These are phyloP conservation scores for Suillus subalutaceus DNA, from an alignment of 768 basidiomycete genomes.

Conservation along the genomic window DNA sequence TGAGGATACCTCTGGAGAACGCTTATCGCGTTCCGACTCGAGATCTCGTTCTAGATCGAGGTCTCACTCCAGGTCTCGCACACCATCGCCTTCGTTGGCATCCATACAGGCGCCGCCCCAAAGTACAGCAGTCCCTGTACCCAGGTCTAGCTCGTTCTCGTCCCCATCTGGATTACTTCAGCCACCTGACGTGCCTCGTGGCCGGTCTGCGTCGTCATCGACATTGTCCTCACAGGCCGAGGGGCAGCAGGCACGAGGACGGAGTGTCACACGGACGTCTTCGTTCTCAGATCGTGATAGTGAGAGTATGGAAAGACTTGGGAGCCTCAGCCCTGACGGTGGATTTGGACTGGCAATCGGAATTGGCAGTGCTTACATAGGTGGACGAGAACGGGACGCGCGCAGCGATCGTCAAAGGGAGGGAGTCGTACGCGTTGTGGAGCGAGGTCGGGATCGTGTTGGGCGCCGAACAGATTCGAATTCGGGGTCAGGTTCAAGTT, in stretches of 20 bases:
- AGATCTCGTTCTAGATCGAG: constrained; percentile 34
- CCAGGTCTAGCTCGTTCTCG: constrained; percentile 19
- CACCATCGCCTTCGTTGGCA: constrained; percentile 43
- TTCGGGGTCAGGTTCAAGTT: constrained; percentile 40
- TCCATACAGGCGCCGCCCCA: constrained; percentile 19
- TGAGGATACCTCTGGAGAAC: constrained; percentile 35
- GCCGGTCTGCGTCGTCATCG: constrained; percentile 37
- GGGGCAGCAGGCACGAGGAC: constrained; percentile 45
- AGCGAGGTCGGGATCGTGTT: constrained; percentile 33
- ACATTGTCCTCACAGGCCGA: constrained; percentile 36
- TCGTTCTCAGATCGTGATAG: constrained; percentile 58
- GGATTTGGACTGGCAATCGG: constrained; percentile 24
- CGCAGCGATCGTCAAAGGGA: constrained; percentile 25
- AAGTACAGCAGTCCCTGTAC: constrained; percentile 10
- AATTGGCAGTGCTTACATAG: constrained; percentile 34
- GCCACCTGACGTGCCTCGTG: constrained; percentile 29
- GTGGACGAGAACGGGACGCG: constrained; percentile 35
- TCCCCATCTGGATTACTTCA: constrained; percentile 26
- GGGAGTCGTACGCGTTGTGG: constrained; percentile 14
- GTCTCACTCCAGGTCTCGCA: constrained; percentile 46
- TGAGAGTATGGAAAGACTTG: constrained; percentile 38
- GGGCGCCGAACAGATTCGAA: constrained; percentile 28
- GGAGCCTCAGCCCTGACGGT: constrained; percentile 44
- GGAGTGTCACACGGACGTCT: constrained; percentile 56
- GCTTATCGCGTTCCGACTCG: constrained; percentile 33